Evolutionary conservation across 2,329 filamentous ascomycete species (phyloP), one percentile per base, ranked within the genome.

Genomic region (Diaporthe citriasiana): DNA sequence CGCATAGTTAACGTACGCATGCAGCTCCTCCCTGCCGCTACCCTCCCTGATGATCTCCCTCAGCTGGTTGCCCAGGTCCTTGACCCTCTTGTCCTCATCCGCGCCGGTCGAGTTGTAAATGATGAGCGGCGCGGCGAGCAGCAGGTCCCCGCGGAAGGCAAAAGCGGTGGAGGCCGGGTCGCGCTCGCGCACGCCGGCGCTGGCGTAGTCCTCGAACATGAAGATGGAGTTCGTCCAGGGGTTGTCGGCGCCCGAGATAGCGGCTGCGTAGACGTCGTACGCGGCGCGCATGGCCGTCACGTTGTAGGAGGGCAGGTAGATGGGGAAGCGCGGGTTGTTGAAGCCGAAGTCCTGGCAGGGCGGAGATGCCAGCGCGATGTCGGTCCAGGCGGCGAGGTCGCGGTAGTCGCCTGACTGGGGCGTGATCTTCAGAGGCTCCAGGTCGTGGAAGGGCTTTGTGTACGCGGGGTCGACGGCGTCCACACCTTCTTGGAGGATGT

Each of bases 191-290:
- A 90, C 84, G 1, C 84, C 88, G 30, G 84, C 79, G 10, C 78
- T 80, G 1, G 87, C 84, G 79, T 90, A 91, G 4, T 86, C 86
- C 77, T 91, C 89, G 71, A 90, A 87, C 84, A 90, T 86, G 80
- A 90, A 87, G 57, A 89, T 75, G 25, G 81, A 81, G 77, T 75
- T 71, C 30, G 73, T 71, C 55, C 82, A 83, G 35, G 77, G 79
- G 42, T 76, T 75, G 85, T 79, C 86, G 87, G n/a, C 63, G 8
- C 63, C 63, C n/a, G 13, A 17, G 76, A 70, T 74, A 5, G 79
- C 79, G 0, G 79, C 70, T 0, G 80, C 79, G 74, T 81, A 85
- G 17, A 81, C 47, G 1, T 83, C 79, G 70, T 82, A 86, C 1
- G 81, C 81, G 51, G 76, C 75, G 50, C 77, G 79, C 71, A 83